A percentile compares a stretch with the other conserved stretches of the same genome.
phyloP scores from a whole-genome alignment of 768 basidiomycete genomes.

The Rossbeevera mucosa region DNA sequence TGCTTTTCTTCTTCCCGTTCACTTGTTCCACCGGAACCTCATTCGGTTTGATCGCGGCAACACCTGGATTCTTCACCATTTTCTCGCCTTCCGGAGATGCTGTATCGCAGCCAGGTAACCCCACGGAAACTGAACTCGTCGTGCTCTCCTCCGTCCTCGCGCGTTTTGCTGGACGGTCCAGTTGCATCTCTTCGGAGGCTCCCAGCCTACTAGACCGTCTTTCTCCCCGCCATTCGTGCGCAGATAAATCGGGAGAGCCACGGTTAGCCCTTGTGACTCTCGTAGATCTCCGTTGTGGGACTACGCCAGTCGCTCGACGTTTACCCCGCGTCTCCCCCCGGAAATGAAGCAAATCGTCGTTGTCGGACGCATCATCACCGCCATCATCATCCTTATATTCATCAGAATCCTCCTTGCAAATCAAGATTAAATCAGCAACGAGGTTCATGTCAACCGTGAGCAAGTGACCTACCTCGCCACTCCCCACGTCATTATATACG shows the following conservation, averaged over 20 bases:
- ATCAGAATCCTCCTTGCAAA: constrained; percentile 51
- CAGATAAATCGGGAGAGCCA: constrained; percentile 45
- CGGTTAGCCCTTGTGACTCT: constrained; percentile 51
- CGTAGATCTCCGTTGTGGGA: constrained; percentile 50
- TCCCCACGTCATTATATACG: constrained; percentile 67
- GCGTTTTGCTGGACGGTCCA: constrained; percentile 59
- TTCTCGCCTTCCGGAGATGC: constrained; percentile 33
- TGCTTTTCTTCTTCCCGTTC: constrained; percentile 79
- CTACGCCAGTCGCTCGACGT: constrained; percentile 33
- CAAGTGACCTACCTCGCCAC: constrained; percentile 45
- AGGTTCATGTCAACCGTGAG: constrained; percentile 17
- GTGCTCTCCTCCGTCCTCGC: constrained; percentile 75
- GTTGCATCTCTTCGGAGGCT: constrained; percentile 44
- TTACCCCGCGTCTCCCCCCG: constrained; percentile 41
- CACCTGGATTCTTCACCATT: constrained; percentile 50
- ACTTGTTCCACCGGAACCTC: constrained; percentile 74
- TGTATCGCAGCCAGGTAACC: constrained; percentile 24
- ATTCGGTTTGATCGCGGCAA: constrained; percentile 63
- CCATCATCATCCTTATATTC: constrained; percentile 68
- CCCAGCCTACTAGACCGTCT: constrained; percentile 67
- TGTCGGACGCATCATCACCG: constrained; percentile 53
- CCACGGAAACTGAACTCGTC: constrained; percentile 45
- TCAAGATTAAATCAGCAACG: constrained; percentile 17
- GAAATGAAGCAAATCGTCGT: constrained; percentile 38
- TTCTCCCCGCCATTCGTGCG: constrained; percentile 67